Base-by-base conservation (phyloP, 306 rosid species). In the Heteromeles arbutifolia region DNA sequence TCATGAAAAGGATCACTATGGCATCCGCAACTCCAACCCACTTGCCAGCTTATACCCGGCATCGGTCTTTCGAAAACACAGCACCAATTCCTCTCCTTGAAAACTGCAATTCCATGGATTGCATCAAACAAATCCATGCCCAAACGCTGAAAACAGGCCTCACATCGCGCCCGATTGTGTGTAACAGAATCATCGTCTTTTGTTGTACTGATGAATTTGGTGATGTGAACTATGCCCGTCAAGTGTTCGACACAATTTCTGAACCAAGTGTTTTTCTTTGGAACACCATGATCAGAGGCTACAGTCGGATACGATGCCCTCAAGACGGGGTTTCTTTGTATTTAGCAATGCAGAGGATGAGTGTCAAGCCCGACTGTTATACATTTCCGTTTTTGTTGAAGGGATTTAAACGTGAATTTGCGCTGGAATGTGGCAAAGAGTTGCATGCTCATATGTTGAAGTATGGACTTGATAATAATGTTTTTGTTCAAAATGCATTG, bases 261-360 rank as follows among this genome's bases (percentile, higher is more conserved):
- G 79, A 87, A 29, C 95, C 98, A 76, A 84, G 75, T 78, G 82
- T 79, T 48, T 94, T 87, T 39, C 19, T 86, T 72, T 91, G 93
- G 86, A 94, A 94, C 79, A 87, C 89, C 65, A 76, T 94, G 90
- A 90, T 92, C 65, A 92, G 84, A 78, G 96, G 95, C 69, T 90
- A 88, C 79, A 87, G 93, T 48, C 81, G 89, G 75, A 76, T 79
- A 59, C 73, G 80, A 25, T 72, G 79, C 74, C 91, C 90, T 4
- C 37, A 52, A 61, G 65, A 66, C 41, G 96, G 89, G 62, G 79
- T 92, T 78, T 87, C 80, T 12, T 50, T 90, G 88, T 94, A 92
- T 77, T 32, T 85, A 45, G 77, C 84, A 52, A 88, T 94, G 97
- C 72, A 85, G 66, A 64, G 80, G 54, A 77, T 84, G 83, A 61